Percentiles rank a stretch among this genome's conserved stretches.
Conservation (phyloP, 345 rosid species). For the Bruguiera parviflora region DNA sequence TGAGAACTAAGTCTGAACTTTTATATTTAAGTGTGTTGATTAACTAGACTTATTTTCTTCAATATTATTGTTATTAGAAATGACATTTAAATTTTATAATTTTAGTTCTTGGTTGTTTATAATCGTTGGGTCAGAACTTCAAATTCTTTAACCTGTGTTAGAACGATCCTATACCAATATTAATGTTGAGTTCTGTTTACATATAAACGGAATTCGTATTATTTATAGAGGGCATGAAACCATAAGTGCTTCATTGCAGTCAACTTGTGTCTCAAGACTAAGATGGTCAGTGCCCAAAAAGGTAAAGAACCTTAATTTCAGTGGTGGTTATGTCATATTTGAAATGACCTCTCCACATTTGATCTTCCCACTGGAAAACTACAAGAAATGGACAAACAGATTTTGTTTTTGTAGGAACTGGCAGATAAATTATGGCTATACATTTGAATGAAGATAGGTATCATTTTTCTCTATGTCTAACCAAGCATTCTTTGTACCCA, state of each 20-base stretch:
- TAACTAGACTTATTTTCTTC: too few relatives aligned
- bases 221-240: slow-evolving; percentile 8
- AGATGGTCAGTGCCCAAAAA: background rate
- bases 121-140: too few relatives aligned
- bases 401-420: too few relatives aligned
- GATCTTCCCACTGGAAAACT: slow-evolving; percentile 41
- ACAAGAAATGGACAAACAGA: slow-evolving; percentile 3
- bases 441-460: background rate
- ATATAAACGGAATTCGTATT: too few relatives aligned
- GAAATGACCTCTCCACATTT: slow-evolving; percentile 29
- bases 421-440: background rate
- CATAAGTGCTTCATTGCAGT: background rate
- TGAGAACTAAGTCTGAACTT: too few relatives aligned
- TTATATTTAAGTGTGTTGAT: too few relatives aligned
- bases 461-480: background rate
- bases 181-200: too few relatives aligned
- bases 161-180: too few relatives aligned
- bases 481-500: slow-evolving; percentile 13
- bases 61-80: too few relatives aligned
- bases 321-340: slow-evolving; percentile 29
- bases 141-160: too few relatives aligned
- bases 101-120: too few relatives aligned
- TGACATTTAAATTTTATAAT: too few relatives aligned
- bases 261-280: background rate
- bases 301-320: slow-evolving; percentile 31